Conservation (phyloP, 192 early-diverging fungal species). For the Pilaira anomala region DNA sequence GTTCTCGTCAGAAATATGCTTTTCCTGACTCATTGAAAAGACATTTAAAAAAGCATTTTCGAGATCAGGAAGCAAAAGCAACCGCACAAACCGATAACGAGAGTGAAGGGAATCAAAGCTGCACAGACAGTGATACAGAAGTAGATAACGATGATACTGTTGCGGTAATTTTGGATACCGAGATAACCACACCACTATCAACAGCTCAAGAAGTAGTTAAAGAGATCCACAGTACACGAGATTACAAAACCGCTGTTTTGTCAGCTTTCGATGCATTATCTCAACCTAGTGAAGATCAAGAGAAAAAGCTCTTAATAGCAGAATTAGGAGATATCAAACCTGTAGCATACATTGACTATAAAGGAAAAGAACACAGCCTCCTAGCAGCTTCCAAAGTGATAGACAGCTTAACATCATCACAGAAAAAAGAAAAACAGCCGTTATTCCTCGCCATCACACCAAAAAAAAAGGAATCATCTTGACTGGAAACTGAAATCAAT, state of each 20-base stretch:
- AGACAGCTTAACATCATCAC: not conserved
- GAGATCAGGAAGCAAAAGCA: constrained; percentile 16
- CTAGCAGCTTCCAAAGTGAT: constrained; percentile 1
- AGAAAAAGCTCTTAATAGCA: constrained; percentile 21
- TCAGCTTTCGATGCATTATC: constrained; percentile 17
- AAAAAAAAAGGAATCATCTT: not conserved
- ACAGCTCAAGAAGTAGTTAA: constrained; percentile 1
- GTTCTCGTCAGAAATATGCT: constrained; percentile 16
- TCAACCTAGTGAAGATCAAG: constrained; percentile 20
- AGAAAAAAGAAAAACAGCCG: not conserved
- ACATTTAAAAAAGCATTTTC: constrained; percentile 17
- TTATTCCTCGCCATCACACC: not conserved
- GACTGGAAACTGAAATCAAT: not conserved
- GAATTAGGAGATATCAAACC: constrained; percentile 19
- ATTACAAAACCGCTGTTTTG: constrained; percentile 17
- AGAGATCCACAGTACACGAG: not conserved
- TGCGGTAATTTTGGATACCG: constrained; percentile 5
- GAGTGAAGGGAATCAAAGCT: constrained; percentile 17
- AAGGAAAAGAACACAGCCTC: constrained; percentile 19
- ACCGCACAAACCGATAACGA: constrained; percentile 14
- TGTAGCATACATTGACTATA: constrained; percentile 13
- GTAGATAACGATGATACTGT: constrained; percentile 14
- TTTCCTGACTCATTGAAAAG: constrained; percentile 17
- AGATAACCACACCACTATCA: constrained; percentile 7
- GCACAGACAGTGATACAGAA: constrained; percentile 15